phyloP scores from a whole-genome alignment of 1,139 yeast species.

The Casaregolazyma suthepensis region DNA sequence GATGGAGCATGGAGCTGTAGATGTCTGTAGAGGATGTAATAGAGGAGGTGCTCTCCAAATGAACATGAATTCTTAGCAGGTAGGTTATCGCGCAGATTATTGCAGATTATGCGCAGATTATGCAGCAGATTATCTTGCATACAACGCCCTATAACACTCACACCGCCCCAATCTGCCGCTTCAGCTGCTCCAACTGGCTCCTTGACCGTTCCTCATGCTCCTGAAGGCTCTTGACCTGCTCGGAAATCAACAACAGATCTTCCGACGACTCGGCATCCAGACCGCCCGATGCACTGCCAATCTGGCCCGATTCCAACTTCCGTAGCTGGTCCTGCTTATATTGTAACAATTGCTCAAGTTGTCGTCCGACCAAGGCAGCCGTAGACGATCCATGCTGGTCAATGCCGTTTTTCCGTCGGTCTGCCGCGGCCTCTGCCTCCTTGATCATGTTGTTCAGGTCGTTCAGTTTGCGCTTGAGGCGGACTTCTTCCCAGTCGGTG shows the following conservation, averaged over 20 bases:
- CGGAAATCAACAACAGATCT: conserved; percentile 59
- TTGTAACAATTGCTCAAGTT: conserved; percentile 72
- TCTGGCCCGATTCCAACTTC: conserved; percentile 26
- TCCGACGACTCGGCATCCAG: conserved; percentile 27
- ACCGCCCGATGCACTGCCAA: conserved; percentile 13
- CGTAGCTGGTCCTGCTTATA: conserved; percentile 55
- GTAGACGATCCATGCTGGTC: conserved; percentile 37
- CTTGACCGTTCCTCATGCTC: conserved; percentile 49
- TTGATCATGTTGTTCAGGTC: conserved; percentile 62
- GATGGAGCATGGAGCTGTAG: neutral
- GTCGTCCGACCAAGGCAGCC: conserved; percentile 51
- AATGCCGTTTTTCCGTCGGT: conserved; percentile 38
- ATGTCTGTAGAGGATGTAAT: neutral
- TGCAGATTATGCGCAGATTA: too few species aligned
- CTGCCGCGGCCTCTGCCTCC: conserved; percentile 51
- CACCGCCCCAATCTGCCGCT: conserved; percentile 36
- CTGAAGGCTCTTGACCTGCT: conserved; percentile 57
- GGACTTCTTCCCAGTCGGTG: conserved; percentile 81
- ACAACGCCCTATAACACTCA: too few species aligned
- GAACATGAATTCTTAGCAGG: too few species aligned
- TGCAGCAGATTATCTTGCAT: too few species aligned
- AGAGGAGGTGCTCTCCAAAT: too few species aligned
- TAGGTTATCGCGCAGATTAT: too few species aligned
- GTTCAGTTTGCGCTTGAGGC: conserved; percentile 70
- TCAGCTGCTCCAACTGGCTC: conserved; percentile 44